These are phyloP conservation scores for Sphagnum tenellum DNA, from an alignment of 225 moss, liverwort and hornwort species.

Conservation along the genomic window DNA sequence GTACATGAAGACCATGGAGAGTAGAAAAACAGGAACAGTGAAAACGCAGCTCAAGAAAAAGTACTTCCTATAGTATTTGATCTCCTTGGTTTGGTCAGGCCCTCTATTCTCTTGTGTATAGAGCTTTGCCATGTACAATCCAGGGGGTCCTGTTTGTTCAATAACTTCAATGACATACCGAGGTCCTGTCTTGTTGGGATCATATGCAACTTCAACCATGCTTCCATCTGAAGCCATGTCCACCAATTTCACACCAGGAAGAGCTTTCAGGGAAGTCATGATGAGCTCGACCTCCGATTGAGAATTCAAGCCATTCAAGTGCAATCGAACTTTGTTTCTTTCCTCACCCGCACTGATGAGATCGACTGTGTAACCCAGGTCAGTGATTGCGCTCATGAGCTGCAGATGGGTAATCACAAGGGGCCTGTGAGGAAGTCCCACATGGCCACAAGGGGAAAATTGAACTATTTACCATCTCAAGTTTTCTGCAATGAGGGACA, in stretches of 20 bases:
- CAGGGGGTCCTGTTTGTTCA: conserved; percentile 37
- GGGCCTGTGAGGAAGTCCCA: no score
- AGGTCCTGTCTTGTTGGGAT: conserved; percentile 79
- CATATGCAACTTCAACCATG: conserved; percentile 51
- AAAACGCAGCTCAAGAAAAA: conserved; percentile 94
- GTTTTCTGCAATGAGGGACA: conserved; percentile 37
- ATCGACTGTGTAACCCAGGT: conserved; percentile 76
- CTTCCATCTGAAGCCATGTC: conserved; percentile 46
- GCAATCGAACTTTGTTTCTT: conserved; percentile 66
- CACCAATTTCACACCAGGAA: conserved; percentile 72
- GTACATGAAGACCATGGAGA: conserved; percentile 88
- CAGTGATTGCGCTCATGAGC: conserved; percentile 52
- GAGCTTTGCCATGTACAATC: conserved; percentile 57
- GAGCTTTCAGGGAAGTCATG: conserved; percentile 46
- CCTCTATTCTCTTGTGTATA: conserved; percentile 40
- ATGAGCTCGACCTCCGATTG: conserved; percentile 52
- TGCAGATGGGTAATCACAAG: conserved; percentile 40
- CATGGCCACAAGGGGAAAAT: no score
- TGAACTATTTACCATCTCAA: conserved; percentile 82
- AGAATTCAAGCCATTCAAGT: conserved; percentile 50
- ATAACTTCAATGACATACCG: conserved; percentile 75
- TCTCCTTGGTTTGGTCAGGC: conserved; percentile 58
- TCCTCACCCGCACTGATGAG: conserved; percentile 78
- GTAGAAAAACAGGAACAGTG: conserved; percentile 74
- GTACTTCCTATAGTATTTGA: conserved; percentile 37